Conservation (phyloP, 257 asterid species). For the Penstemon barbatus region DNA sequence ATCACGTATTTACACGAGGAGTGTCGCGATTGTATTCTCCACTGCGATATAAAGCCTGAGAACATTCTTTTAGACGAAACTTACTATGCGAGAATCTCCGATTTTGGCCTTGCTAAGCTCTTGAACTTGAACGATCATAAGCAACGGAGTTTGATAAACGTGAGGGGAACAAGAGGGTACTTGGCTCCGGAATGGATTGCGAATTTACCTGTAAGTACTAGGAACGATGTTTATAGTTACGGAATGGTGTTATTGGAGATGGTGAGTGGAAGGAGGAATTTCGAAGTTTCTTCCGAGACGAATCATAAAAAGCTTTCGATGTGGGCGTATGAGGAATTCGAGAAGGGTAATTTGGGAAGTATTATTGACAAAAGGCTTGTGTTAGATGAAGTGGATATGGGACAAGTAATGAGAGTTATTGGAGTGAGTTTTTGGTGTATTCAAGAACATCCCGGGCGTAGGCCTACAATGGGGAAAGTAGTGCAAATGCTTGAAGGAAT, state of each 20-base stretch:
- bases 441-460: conserved; percentile 67
- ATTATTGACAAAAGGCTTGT: conserved; percentile 52
- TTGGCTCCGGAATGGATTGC: conserved; percentile 56
- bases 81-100: conserved; percentile 44
- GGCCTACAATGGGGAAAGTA: conserved; percentile 75
- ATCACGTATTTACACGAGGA: conserved; percentile 53
- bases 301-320: conserved; percentile 45
- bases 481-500: conserved; percentile 82
- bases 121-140: conserved; percentile 34
- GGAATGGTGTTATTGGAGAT: conserved; percentile 58
- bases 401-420: conserved; percentile 48
- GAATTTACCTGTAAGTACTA: conserved; percentile 36
- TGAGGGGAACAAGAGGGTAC: conserved; percentile 60
- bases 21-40: conserved; percentile 46
- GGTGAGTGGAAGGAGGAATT: conserved; percentile 47
- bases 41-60: conserved; percentile 56
- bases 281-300: conserved; percentile 41
- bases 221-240: conserved; percentile 48
- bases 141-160: conserved; percentile 33
- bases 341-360: conserved; percentile 50
- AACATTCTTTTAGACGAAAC: conserved; percentile 49
- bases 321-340: conserved; percentile 78
- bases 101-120: conserved; percentile 56
- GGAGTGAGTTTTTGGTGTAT: conserved; percentile 82
- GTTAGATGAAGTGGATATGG: conserved; percentile 47